Evolutionary conservation across 2,329 filamentous ascomycete genomes (phyloP).

Genomic region (Trichoderma koningiopsis): DNA sequence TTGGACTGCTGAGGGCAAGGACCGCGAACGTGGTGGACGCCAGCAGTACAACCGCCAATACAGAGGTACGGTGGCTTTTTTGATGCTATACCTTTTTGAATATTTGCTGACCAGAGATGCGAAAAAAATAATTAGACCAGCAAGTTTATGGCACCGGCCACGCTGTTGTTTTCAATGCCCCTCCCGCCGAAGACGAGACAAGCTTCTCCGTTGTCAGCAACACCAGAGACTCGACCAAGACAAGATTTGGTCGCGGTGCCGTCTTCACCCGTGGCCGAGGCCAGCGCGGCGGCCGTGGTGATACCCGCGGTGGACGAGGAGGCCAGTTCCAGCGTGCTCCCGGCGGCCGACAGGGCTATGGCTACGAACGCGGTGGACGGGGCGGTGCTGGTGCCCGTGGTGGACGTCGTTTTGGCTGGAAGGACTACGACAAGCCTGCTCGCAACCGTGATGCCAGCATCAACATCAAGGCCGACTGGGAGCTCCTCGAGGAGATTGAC

Average conservation of each 20-base stretch:
- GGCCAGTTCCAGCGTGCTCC: conserved; percentile 70
- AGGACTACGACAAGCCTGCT: conserved; percentile 97
- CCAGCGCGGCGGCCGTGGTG: conserved; percentile 69
- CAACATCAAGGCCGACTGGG: conserved; percentile 95
- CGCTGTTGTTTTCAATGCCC: conserved; percentile 84
- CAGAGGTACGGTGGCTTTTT: conserved; percentile 65
- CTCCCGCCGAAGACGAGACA: conserved; percentile 91
- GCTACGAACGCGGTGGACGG: conserved; percentile 73
- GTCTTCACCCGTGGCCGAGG: conserved; percentile 88
- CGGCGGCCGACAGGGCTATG: conserved; percentile 63
- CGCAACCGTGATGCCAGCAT: conserved; percentile 95
- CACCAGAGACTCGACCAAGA: conserved; percentile 81
- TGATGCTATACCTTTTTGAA: not conserved
- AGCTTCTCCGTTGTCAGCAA: conserved; percentile 98
- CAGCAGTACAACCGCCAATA: conserved; percentile 92
- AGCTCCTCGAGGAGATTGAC: conserved; percentile 96
- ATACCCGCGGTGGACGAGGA: conserved; percentile 60
- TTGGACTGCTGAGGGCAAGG: conserved; percentile 92
- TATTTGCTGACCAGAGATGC: not conserved
- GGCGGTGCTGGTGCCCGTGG: conserved; percentile 67
- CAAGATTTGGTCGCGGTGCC: conserved; percentile 84
- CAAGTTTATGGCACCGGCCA: conserved; percentile 94
- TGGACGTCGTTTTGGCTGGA: conserved; percentile 93
- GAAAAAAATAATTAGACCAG: conserved; percentile 64
- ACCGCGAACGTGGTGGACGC: conserved; percentile 74